A percentile compares a stretch with the other conserved stretches of the same genome.
These are phyloP conservation scores for Marsdenia floribunda DNA, from an alignment of 257 asterid species.

Conservation along the genomic window DNA sequence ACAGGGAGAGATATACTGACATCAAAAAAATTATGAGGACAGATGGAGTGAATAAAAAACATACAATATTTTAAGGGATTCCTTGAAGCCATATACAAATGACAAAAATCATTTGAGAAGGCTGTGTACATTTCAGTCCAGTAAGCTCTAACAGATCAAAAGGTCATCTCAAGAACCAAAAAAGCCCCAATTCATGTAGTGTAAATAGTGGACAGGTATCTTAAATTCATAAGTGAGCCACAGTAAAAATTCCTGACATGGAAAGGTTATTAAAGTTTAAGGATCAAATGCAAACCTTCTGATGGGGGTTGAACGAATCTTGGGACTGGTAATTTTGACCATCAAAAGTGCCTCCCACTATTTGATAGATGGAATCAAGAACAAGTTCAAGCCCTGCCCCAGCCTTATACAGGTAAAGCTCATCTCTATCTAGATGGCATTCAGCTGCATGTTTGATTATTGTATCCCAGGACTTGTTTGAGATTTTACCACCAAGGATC, in stretches of 20 bases:
- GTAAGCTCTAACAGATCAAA: neutral
- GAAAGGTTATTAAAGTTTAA: neutral
- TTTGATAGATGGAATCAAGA: constrained; percentile 50
- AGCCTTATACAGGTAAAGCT: constrained; percentile 33
- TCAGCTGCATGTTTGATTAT: constrained; percentile 51
- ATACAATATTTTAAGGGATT: neutral
- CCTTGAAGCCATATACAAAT: neutral
- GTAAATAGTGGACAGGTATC: neutral
- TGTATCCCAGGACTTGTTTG: constrained; percentile 58
- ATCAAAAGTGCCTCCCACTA: constrained; percentile 51
- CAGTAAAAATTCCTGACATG: neutral
- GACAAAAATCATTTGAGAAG: neutral
- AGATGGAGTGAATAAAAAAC: neutral
- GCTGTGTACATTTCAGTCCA: neutral
- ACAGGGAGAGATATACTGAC: neutral
- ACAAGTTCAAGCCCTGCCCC: constrained; percentile 35
- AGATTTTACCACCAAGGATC: constrained; percentile 48
- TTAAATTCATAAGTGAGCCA: neutral
- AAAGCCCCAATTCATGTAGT: neutral
- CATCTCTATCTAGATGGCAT: constrained; percentile 44
- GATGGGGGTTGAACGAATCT: constrained; percentile 33
- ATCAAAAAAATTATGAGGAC: neutral
- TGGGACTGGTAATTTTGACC: constrained; percentile 41
- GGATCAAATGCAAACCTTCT: constrained; percentile 47
- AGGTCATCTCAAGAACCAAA: neutral